Conservation (phyloP, 305 asterid species). For the Rubia tinctorum region DNA sequence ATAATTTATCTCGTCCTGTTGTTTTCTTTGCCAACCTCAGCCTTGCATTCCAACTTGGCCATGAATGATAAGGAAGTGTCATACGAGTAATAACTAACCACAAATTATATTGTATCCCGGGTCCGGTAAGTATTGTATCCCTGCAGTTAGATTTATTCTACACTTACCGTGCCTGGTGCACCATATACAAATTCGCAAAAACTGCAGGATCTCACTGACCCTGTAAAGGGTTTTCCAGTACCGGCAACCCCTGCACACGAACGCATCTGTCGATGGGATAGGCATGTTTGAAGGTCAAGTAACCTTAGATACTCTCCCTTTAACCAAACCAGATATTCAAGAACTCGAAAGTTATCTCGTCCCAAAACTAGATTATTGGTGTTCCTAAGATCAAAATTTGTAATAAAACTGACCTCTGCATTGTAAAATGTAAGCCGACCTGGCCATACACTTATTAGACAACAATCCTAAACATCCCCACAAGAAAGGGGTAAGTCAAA, state of each 20-base stretch:
- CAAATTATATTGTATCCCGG: no score
- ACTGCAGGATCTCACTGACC: background rate
- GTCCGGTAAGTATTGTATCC: no score
- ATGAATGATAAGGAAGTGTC: background rate
- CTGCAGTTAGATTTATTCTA: no score
- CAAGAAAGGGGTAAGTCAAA: slow-evolving; percentile 4
- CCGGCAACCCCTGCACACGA: background rate
- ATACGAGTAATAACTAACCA: no score
- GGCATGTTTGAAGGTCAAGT: background rate
- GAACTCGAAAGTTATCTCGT: background rate
- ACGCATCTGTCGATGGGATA: background rate
- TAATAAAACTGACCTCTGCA: background rate
- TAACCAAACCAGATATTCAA: background rate
- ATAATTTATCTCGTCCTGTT: background rate
- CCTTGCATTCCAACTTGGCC: background rate
- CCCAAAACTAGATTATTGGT: background rate
- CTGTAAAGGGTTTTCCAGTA: background rate
- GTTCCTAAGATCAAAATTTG: background rate
- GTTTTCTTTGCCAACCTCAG: background rate
- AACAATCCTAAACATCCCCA: background rate
- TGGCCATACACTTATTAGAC: background rate
- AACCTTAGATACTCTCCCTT: background rate
- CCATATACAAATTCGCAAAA: no score
- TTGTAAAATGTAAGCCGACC: background rate
- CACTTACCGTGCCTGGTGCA: no score